Base-by-base conservation (phyloP, 2,329 filamentous ascomycete genomes). In the Polytolypa hystricis region DNA sequence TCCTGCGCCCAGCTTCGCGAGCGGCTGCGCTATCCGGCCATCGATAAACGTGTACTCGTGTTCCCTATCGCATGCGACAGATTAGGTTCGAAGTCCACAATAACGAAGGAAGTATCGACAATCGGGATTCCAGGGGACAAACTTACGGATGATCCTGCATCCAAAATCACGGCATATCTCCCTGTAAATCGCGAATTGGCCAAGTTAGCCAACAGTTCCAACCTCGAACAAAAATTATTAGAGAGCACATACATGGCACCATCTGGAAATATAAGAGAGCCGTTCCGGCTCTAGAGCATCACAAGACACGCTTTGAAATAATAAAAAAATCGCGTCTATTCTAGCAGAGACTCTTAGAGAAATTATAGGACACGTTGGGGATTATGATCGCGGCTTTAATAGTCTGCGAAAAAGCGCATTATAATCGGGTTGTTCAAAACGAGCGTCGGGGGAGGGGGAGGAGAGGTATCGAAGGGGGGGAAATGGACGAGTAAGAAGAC, bases 81-180 rank as follows among this genome's bases (percentile, higher is more conserved):
- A 7, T 12, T 19, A 26, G 7, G n/a, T 21, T 19, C 26, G 20
- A 17, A 23, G n/a, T 4, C 14, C 27, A 12, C 5, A 34, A 29
- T n/a, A 21, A 16, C 20, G n/a, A 33, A 9, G 28, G 28, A 30
- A 30, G 15, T 15, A n/a, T n/a, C n/a, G n/a, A n/a, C n/a, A n/a
- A n/a, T n/a, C n/a, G n/a, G n/a, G n/a, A n/a, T n/a, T n/a, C 11
- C 4, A 9, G 28, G 30, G 29, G 10, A 11, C 30, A 10, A 21
- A 59, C 67, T 46, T 62, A 74, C 73, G 53, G 91, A 96, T 61
- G 91, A 96, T 50, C 91, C 91, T 58, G 91, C 91, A 72, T 98
- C 91, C 54, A 98, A 75, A 56, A 98, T 87, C 52, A 96, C 84
- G 57, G 87, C 91, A 71, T 93, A 95, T 66, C 69, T 67, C 69